phyloP scores from a whole-genome alignment of 345 rosid genomes.

The Rhodamnia argentea region DNA sequence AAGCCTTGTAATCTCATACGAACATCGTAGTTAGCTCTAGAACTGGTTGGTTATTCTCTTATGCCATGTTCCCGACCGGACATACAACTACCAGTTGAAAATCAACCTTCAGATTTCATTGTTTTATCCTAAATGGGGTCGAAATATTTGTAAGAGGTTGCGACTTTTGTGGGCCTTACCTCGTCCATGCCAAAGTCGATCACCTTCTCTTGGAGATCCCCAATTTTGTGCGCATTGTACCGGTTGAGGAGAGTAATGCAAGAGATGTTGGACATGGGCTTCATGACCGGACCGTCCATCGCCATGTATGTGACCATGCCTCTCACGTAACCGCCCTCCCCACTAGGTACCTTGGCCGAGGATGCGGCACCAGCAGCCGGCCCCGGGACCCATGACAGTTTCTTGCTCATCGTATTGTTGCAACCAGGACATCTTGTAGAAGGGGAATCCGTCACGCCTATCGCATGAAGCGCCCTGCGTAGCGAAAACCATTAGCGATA shows the following conservation, averaged over 20 bases:
- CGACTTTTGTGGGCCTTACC: background rate
- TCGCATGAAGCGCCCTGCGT: background rate
- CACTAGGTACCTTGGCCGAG: background rate
- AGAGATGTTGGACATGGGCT: constrained; percentile 1
- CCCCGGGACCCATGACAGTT: background rate
- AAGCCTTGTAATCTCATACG: background rate
- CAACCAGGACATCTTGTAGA: background rate
- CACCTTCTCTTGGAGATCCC: background rate
- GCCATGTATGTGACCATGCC: background rate
- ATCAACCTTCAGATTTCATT: background rate
- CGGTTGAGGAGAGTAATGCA: background rate
- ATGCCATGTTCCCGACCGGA: background rate
- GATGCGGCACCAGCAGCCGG: background rate
- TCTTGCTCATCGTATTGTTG: background rate
- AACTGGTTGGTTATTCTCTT: background rate
- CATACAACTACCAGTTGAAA: background rate
- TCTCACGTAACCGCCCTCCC: background rate
- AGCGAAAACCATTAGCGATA: rapidly evolving
- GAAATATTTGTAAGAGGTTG: background rate
- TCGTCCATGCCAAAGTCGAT: background rate
- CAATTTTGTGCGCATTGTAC: background rate
- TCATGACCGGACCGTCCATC: background rate
- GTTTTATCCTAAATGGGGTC: background rate
- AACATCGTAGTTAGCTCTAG: background rate
- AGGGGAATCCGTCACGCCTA: background rate